Evolutionary conservation across 2,329 filamentous ascomycete species (phyloP), one percentile per base, ranked within the genome.

Genomic region (Amesomyces nigricolor): DNA sequence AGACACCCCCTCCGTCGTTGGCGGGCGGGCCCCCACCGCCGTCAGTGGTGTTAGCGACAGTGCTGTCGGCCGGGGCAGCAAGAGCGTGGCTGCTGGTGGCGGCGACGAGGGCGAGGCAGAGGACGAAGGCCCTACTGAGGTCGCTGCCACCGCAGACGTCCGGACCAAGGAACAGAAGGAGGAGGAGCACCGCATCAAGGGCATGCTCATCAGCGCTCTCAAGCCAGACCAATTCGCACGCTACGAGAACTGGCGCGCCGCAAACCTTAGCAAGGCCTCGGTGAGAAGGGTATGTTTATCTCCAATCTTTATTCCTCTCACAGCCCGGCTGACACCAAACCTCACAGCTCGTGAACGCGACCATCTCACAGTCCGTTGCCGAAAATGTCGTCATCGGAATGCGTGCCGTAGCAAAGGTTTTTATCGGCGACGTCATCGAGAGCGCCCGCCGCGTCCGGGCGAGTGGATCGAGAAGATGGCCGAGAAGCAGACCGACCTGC

Each of bases 281-380:
- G 85, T 91, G 55, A 81, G 87, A 66, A 79, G 85, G 65, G 83
- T 85, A 73, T 1, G 38, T 4, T 17, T 39, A 5, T n/a, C 14
- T 17, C 29, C 11, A 13, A 13, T 7, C 30, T 4, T 5, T 13
- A 2, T 8, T 8, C 13, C 3, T 5, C 5, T 5, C 32, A 16
- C 22, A 42, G 22, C 10, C 8, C 10, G 16, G 51, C 56, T 59
- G 22, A 26, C 58, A 60, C 42, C 29, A 11, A 0, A 32, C 17
- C 53, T 26, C 22, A 26, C 58, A 85, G 79, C 81, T 91, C 58
- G 85, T 90, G 67, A 92, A 91, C 65, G 86, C 88, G 56, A 89
- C 88, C 1, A 85, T 91, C 8, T 89, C 86, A 0, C 88, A 91
- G 67, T 90, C 86, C 1, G 88, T 89, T 0, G 86, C 87, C 0